Evolutionary conservation across 1,284 basidiomycete genomes (phyloP), one percentile per base, ranked within the genome.

Genomic region (Cutaneotrichosporon curvatum): DNA sequence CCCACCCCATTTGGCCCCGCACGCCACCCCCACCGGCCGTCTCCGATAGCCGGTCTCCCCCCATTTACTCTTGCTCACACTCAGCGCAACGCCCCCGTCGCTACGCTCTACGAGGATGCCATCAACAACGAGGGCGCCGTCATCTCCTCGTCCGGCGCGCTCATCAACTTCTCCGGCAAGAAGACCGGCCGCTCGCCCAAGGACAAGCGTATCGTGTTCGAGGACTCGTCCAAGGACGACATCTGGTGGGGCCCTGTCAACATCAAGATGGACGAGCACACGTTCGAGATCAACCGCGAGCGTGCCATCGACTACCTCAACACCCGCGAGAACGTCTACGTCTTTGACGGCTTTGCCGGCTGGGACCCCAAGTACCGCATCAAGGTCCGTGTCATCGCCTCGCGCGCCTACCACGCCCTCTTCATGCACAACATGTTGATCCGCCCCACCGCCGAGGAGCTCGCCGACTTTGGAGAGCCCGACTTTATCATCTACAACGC

Each of bases 371-470:
- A 89, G 73, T 98, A 97, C 82, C 83, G 94, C 62, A 97, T 99
- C 78, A 99, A 99, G 78, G 94, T 99, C 74, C 90, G 94, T 62
- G 90, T 98, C 60, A 95, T 99, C 68, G 96, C 94, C 65, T 90
- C 90, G 33, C 83, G 95, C 60, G 95, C 95, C 42, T 99, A 99
- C 77, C 95, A 99, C 74, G 95, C 95, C 37, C 81, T 99, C 49
- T 99, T 99, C 79, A 98, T 98, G 95, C 84, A 96, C 76, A 94
- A 94, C 78, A 94, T 99, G 95, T 81, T 99, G 50, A 99, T 99
- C 74, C 88, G 95, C 46, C 95, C 95, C 37, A 95, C 92, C 12
- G 81, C 84, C 53, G 86, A 95, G 64, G 92, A 99, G 74, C 82
- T 99, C 36, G 84, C 84, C 59, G 80, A 87, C 70, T 99, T 96